Evolutionary conservation across 164 flowering plant genomes (phyloP), one percentile per base, ranked within the genome.

Genomic region (Berberis vulgaris): DNA sequence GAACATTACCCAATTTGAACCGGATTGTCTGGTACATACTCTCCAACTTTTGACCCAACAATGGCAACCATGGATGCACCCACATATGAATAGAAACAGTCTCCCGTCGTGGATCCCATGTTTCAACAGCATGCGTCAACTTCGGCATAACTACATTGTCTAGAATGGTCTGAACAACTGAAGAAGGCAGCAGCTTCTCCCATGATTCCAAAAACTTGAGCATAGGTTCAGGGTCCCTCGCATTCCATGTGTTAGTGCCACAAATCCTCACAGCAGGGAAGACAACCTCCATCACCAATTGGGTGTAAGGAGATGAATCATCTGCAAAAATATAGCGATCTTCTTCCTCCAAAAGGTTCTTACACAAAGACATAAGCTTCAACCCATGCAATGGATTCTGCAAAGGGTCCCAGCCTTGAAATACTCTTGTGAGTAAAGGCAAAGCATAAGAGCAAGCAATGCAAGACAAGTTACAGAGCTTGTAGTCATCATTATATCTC

Each of bases 21-120:
- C 87, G 84, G 43, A 94, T 91, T 1, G 80, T 80, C 65, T 81
- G 84, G 70, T 86, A 91, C 67, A 86, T 67, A 45, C 62, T 67
- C 72, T 91, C 98, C 78, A 94, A 64, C 67, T 78, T 91, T 55
- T 75, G 85, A 4, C 97, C 91, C 69, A 91, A 67, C 67, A 77
- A 59, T 1, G 91, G 97, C 45, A 94, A 71, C 98, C 98, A 90
- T 13, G 96, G 98, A 75, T 91, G 98, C 65, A 91, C 79, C 98
- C 98, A 94, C 0, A 72, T 71, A 72, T 94, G 98, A 46, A 94
- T 91, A 0, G 98, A 83, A 42, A 91, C 84, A 38, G 87, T 83
- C 71, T 94, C 98, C 12, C 86, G 72, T n/a, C 81, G 85, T 1
- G 98, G 97, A 43, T 89, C 87, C 98, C 98, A 94, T 4, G 79